Percentiles rank a stretch among this genome's conserved stretches.
Conservation (phyloP, 2,329 filamentous ascomycete species). For the Didymella arachidicola region DNA sequence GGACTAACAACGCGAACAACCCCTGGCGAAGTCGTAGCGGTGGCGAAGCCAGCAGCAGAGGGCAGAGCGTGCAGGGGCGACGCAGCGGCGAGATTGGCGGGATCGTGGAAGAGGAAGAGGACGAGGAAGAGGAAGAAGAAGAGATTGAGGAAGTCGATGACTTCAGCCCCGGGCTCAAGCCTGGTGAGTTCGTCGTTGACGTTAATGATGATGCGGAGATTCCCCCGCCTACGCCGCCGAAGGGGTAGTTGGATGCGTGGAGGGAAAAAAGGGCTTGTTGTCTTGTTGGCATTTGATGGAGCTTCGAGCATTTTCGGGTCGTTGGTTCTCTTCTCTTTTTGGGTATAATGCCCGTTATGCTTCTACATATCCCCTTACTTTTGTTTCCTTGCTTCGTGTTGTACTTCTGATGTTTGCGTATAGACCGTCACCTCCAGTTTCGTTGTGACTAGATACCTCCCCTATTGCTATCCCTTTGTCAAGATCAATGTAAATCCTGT, state of each 20-base stretch:
- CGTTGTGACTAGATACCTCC: background rate
- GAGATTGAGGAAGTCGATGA: constrained; percentile 65
- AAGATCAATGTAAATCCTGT: background rate
- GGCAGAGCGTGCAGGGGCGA: constrained; percentile 70
- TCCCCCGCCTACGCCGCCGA: background rate
- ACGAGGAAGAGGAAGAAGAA: constrained; percentile 48
- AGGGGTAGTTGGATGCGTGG: background rate
- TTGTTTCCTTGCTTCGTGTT: background rate
- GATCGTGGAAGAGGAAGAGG: constrained; percentile 51
- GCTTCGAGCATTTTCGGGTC: background rate
- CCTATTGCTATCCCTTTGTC: background rate
- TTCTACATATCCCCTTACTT: background rate
- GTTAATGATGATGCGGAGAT: constrained; percentile 14
- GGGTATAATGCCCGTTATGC: background rate
- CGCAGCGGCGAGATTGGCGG: constrained; percentile 79
- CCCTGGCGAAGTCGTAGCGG: constrained; percentile 37
- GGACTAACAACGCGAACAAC: constrained; percentile 46
- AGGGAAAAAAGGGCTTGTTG: background rate
- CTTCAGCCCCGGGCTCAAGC: constrained; percentile 60
- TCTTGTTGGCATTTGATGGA: background rate
- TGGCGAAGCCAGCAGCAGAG: constrained; percentile 34
- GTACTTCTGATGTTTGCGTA: background rate
- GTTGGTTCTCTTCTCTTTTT: background rate
- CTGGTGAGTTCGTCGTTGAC: constrained; percentile 38
- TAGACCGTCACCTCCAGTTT: background rate